Conservation (phyloP, 768 basidiomycete genomes). For the Mycena rosella region DNA sequence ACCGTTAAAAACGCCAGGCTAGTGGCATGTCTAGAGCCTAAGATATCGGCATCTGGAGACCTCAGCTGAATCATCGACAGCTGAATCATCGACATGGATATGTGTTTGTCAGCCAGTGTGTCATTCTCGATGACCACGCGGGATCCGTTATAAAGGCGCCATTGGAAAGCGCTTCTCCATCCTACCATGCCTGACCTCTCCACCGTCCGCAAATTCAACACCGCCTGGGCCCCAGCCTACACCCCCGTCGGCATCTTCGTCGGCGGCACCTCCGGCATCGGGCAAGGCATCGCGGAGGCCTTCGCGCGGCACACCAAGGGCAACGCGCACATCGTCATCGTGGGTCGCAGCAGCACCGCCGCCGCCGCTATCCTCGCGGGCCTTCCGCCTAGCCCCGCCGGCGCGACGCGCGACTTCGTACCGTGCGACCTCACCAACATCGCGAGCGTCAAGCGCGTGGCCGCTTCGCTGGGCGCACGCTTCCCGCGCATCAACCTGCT, state of each 20-base stretch:
- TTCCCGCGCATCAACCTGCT: slow-evolving; percentile 49
- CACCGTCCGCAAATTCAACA: slow-evolving; percentile 18
- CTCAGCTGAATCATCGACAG: slow-evolving; percentile 18
- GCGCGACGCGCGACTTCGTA: slow-evolving; percentile 23
- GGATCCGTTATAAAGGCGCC: slow-evolving; percentile 11
- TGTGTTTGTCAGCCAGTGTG: slow-evolving; percentile 4
- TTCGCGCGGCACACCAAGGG: slow-evolving; percentile 21
- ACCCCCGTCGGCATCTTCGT: slow-evolving; percentile 26
- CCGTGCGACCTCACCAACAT: slow-evolving; percentile 30
- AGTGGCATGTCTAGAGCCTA: neutral
- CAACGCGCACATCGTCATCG: slow-evolving; percentile 28
- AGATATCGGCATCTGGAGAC: neutral
- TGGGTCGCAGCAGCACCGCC: slow-evolving; percentile 19
- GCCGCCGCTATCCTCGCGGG: slow-evolving; percentile 18
- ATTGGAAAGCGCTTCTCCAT: slow-evolving; percentile 16
- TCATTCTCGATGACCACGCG: neutral
- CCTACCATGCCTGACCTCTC: slow-evolving; percentile 23
- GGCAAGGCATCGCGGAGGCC: slow-evolving; percentile 41
- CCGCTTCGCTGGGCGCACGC: slow-evolving; percentile 38
- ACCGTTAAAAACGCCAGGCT: no score
- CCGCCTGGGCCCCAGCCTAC: slow-evolving; percentile 26
- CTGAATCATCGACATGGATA: slow-evolving; percentile 13
- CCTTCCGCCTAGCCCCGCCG: slow-evolving; percentile 22
- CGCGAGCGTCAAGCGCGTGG: slow-evolving; percentile 25
- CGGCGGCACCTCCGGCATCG: slow-evolving; percentile 39